Conservation (phyloP, 2,329 filamentous ascomycete genomes). For the Clarireedia paspali region DNA sequence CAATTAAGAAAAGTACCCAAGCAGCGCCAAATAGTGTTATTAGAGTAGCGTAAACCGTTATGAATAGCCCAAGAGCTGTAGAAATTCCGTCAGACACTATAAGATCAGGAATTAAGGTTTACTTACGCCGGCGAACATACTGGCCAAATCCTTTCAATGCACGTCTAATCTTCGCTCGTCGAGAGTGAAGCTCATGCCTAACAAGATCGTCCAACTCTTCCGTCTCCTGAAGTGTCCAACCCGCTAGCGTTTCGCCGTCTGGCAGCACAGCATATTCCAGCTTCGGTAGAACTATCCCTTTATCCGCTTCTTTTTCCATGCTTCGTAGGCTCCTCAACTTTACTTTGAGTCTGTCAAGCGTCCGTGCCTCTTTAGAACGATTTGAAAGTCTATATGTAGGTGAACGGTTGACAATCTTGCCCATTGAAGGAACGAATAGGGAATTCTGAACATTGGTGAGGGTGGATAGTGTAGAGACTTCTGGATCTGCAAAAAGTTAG, state of each 20-base stretch:
- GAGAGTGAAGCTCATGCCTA: slow-evolving; percentile 79
- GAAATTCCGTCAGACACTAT: not conserved
- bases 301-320: slow-evolving; percentile 7
- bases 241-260: slow-evolving; percentile 61
- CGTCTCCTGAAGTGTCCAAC: slow-evolving; percentile 70
- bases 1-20: slow-evolving; percentile 84
- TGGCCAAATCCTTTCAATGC: slow-evolving; percentile 71
- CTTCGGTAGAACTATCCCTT: slow-evolving; percentile 15
- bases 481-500: slow-evolving; percentile 54
- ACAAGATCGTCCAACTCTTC: slow-evolving; percentile 76
- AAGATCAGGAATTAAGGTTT: too few relatives aligned
- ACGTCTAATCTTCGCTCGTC: slow-evolving; percentile 70
- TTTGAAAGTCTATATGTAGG: slow-evolving; percentile 19
- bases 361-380: slow-evolving; percentile 11
- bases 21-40: slow-evolving; percentile 79
- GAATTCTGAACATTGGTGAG: slow-evolving; percentile 87
- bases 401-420: slow-evolving; percentile 62
- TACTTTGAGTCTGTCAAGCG: slow-evolving; percentile 19
- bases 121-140: slow-evolving; percentile 62
- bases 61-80: slow-evolving; percentile 65
- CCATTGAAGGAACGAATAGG: slow-evolving; percentile 73
- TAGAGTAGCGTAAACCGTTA: slow-evolving; percentile 75
- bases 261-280: slow-evolving; percentile 64
- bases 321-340: slow-evolving; percentile 15
- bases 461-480: slow-evolving; percentile 74